Evolutionary conservation across 176 grass and related monocot species (phyloP).

Genomic region (Oryza brachyantha): DNA sequence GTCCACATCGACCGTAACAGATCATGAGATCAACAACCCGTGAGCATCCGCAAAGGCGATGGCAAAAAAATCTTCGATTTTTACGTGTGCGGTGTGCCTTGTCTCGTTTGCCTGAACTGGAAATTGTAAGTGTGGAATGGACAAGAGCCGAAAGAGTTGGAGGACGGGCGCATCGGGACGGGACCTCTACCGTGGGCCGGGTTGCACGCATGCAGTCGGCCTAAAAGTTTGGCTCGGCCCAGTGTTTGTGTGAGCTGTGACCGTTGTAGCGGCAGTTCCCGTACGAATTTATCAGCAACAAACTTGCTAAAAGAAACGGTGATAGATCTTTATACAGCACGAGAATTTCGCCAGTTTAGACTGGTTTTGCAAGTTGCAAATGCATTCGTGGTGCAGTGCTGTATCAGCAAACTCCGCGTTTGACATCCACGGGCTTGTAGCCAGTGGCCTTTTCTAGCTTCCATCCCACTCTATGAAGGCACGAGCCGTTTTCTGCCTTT

Average conservation of each 20-base stretch:
- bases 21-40: not conserved
- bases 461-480: not conserved
- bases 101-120: not conserved
- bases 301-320: too few species aligned
- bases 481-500: not conserved
- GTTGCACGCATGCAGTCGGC: not conserved
- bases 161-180: not conserved
- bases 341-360: too few species aligned
- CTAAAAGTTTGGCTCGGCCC: not conserved
- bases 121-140: slow-evolving; percentile 2
- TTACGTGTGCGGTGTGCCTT: not conserved
- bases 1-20: slow-evolving; percentile 29
- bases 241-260: not conserved
- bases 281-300: not conserved
- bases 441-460: not conserved
- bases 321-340: too few species aligned
- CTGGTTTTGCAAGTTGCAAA: too few species aligned
- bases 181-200: not conserved
- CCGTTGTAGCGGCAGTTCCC: not conserved
- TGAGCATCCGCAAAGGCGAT: not conserved
- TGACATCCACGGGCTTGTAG: too few species aligned
- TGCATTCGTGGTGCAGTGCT: too few species aligned
- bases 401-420: not conserved
- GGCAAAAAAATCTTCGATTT: not conserved
- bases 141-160: not conserved